Conservation (phyloP, 306 rosid species). For the Trifolium repens region DNA sequence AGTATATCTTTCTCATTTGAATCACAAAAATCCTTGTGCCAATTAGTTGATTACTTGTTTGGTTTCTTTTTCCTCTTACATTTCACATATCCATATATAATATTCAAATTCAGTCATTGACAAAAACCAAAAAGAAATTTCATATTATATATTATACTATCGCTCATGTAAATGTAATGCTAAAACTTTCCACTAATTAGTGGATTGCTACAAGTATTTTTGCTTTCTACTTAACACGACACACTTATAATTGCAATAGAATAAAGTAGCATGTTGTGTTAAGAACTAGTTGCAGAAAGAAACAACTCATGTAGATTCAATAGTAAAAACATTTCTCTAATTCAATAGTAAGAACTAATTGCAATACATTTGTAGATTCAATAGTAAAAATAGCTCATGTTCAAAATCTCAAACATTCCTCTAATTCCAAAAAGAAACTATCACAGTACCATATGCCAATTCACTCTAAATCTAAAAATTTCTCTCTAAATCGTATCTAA, state of each 20-base stretch:
- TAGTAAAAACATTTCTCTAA: too few relatives aligned
- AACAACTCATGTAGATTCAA: neutral
- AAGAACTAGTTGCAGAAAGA: neutral
- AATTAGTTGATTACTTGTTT: neutral
- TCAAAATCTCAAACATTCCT: neutral
- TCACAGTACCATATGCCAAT: neutral
- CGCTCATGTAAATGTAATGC: neutral
- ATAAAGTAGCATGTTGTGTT: too few relatives aligned
- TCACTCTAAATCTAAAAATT: too few relatives aligned
- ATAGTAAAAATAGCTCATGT: neutral
- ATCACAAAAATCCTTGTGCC: neutral
- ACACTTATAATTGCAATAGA: neutral
- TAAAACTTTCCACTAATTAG: too few relatives aligned
- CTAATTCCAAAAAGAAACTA: constrained; percentile 2
- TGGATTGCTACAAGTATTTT: neutral
- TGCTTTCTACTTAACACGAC: neutral
- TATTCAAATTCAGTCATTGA: neutral
- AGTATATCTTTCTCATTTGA: neutral
- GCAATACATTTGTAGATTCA: neutral
- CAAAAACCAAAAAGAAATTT: neutral
- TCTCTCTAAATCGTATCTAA: too few relatives aligned
- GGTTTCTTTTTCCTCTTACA: neutral
- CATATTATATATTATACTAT: neutral
- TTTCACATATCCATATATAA: neutral
- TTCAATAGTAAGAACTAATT: neutral